These are phyloP conservation scores for Rutstroemia sp. DNA, from an alignment of 2,329 filamentous ascomycete genomes.

Conservation along the genomic window DNA sequence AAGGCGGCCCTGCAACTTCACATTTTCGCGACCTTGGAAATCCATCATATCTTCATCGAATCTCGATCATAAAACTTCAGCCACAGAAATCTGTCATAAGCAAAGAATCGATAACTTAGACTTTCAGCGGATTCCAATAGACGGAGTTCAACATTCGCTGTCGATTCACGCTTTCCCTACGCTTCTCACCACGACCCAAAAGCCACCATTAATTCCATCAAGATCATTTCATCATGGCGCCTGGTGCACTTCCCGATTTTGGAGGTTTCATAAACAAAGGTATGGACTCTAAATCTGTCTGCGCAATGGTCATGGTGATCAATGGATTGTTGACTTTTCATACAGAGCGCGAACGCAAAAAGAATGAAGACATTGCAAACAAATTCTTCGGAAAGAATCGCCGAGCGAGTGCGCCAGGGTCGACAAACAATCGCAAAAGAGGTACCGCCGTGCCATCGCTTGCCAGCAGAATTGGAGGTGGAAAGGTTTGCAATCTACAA, in stretches of 20 bases:
- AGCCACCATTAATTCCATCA: neutral
- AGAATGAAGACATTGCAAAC: slow-evolving; percentile 63
- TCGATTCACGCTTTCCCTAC: no score
- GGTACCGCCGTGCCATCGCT: slow-evolving; percentile 45
- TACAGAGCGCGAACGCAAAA: slow-evolving; percentile 55
- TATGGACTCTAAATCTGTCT: slow-evolving; percentile 9
- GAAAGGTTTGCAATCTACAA: slow-evolving; percentile 47
- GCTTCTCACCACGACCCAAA: neutral
- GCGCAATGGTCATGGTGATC: neutral
- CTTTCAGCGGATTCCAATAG: no score
- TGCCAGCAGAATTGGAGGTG: slow-evolving; percentile 65
- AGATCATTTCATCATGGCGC: slow-evolving; percentile 23
- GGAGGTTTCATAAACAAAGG: slow-evolving; percentile 29
- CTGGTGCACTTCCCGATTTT: slow-evolving; percentile 25
- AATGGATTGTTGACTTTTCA: slow-evolving; percentile 10
- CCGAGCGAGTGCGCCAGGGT: slow-evolving; percentile 49
- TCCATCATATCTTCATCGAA: no score
- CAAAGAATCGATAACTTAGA: no score
- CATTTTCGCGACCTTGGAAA: no score
- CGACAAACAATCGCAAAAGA: slow-evolving; percentile 37
- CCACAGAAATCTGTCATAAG: no score
- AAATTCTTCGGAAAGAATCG: slow-evolving; percentile 58
- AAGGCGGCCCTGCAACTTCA: no score
- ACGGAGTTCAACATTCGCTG: no score
- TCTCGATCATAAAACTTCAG: no score